Conservation (phyloP, 495 filamentous ascomycete genomes). For the Aspergillus taichungensis region DNA sequence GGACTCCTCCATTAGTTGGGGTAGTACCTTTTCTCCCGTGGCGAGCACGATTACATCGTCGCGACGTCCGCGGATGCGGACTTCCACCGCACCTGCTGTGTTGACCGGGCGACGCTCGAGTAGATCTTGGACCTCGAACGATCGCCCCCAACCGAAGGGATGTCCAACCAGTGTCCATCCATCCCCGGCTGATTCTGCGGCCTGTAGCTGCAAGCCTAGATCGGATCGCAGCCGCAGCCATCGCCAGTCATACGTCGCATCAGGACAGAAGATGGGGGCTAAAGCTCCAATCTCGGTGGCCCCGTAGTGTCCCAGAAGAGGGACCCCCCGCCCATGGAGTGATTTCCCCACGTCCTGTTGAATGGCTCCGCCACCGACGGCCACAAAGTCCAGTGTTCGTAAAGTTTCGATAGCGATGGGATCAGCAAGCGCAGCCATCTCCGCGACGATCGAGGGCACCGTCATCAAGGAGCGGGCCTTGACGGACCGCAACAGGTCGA, state of each 20-base stretch:
- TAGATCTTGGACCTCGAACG: slow-evolving; percentile 25
- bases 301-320: slow-evolving; percentile 28
- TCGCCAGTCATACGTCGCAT: slow-evolving; percentile 21
- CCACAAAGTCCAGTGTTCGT: slow-evolving; percentile 28
- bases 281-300: slow-evolving; percentile 29
- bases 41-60: slow-evolving; percentile 33
- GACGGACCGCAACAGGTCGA: slow-evolving; percentile 17
- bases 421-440: slow-evolving; percentile 20
- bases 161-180: slow-evolving; percentile 9
- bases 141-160: slow-evolving; percentile 16
- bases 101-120: no score
- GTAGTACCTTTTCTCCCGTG: slow-evolving; percentile 32
- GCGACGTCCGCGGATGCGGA: slow-evolving; percentile 21
- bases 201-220: slow-evolving; percentile 13
- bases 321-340: slow-evolving; percentile 15
- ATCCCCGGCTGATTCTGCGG: background rate
- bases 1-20: slow-evolving; percentile 17
- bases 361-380: slow-evolving; percentile 31
- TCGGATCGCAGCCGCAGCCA: slow-evolving; percentile 30
- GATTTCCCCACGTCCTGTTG: slow-evolving; percentile 12
- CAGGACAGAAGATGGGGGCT: slow-evolving; percentile 25
- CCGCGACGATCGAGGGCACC: slow-evolving; percentile 39
- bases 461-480: slow-evolving; percentile 31
- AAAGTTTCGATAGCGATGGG: slow-evolving; percentile 18
- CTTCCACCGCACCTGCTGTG: no score